phyloP scores from a whole-genome alignment of 352 stramenopile species.

The Pythium utonaiense region DNA sequence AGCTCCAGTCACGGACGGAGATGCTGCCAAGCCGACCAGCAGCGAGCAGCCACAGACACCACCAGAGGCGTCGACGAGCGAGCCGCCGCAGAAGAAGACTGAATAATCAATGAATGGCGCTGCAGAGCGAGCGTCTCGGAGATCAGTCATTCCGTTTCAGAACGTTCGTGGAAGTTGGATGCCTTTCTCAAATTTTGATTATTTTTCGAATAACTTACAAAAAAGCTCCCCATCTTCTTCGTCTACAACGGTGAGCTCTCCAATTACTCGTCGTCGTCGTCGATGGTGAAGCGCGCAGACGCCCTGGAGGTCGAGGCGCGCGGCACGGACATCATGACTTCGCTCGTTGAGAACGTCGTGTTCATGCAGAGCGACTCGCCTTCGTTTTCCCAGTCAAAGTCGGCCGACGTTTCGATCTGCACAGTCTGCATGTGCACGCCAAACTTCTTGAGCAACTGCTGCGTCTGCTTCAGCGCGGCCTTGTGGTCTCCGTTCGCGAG shows the following conservation, averaged over 20 bases:
- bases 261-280: constrained; percentile 29
- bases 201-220: constrained; percentile 28
- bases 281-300: constrained; percentile 16
- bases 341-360: constrained; percentile 47
- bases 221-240: too few relatives aligned
- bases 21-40: neutral
- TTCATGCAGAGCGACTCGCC: constrained; percentile 28
- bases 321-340: constrained; percentile 75
- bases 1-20: neutral
- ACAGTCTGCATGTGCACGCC: constrained; percentile 64
- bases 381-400: constrained; percentile 60
- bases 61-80: constrained; percentile 11
- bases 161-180: too few relatives aligned
- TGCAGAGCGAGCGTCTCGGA: too few relatives aligned
- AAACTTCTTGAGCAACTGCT: constrained; percentile 46
- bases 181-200: constrained; percentile 9
- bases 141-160: too few relatives aligned
- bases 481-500: constrained; percentile 53
- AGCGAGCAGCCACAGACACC: constrained; percentile 11
- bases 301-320: constrained; percentile 49
- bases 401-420: constrained; percentile 55
- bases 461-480: constrained; percentile 47
- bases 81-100: constrained; percentile 6
- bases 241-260: too few relatives aligned
- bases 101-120: constrained; percentile 2